Base-by-base conservation (phyloP, 2,329 filamentous ascomycete genomes). In the Penicillium corylophilum region DNA sequence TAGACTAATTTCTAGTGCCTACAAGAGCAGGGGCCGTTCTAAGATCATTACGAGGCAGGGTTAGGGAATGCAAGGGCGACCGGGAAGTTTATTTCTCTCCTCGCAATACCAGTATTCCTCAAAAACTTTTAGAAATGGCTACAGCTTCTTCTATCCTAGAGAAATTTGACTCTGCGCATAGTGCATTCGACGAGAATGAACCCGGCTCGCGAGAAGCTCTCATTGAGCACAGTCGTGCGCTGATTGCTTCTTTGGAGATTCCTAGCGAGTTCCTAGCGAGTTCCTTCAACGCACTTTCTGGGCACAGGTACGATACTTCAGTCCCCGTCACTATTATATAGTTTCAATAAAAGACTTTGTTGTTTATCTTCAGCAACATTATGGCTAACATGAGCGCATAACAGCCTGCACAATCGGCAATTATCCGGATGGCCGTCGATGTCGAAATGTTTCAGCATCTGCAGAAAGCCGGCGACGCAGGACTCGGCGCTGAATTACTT, bases 251-350 rank as follows among this genome's bases (percentile, higher is more conserved):
- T 5, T 53, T 74, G 12, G 71, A 74, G 45, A 66, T 73, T 12
- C 72, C 73, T 0, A 72, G 70, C 48, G 72, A 75, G 47, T 73
- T 12, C 72, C 73, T 0, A 72, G 70, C 48, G 72, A 75, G 47
- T 64, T 62, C 35, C 23, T 65, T 8, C 61, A 64, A 39, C 61
- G 61, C 16, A 74, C 65, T 39, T 71, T 71, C 35, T 74, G 71
- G 72, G 72, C 72, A 15, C 69, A 74, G 63, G 72, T 74, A 42
- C 53, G 62, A 57, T 9, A 26, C 24, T 5, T 9, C 9, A 26
- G 24, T 9, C 24, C 24, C 24, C 4, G 9, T 26, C 4, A 26
- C 24, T 4, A 26, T 5, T 7, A 7, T 9, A 26, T 26, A 9
- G 4, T 26, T 5, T 7, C 9, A 26, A 7, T 26, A 5, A 9